Evolutionary conservation across 176 grass and related monocot species (phyloP).

Genomic region (Aegilops tauschii): DNA sequence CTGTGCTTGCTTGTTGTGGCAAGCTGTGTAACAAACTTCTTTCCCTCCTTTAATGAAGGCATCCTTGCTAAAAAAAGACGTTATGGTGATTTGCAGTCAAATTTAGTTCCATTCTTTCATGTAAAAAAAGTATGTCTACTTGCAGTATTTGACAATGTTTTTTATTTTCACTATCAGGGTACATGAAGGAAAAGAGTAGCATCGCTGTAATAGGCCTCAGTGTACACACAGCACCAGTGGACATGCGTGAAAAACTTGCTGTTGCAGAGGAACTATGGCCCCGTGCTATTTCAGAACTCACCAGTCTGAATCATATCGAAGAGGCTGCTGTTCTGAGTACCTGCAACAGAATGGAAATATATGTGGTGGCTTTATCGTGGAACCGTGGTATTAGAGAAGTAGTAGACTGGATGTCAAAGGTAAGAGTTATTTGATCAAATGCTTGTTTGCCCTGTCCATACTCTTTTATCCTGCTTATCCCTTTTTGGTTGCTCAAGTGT

Average conservation of each 20-base stretch:
- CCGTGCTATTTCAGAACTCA: constrained; percentile 87
- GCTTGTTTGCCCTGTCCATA: not conserved
- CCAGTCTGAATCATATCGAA: constrained; percentile 84
- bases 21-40: not conserved
- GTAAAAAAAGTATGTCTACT: not conserved
- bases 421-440: constrained; percentile 35
- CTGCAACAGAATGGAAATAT: constrained; percentile 98
- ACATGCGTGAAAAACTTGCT: constrained; percentile 95
- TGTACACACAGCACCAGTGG: constrained; percentile 86
- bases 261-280: constrained; percentile 91
- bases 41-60: not conserved
- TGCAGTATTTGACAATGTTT: constrained; percentile 27
- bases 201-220: constrained; percentile 93
- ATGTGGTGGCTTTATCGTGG: constrained; percentile 94
- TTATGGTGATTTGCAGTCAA: not conserved
- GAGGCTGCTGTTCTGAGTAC: constrained; percentile 98
- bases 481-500: constrained; percentile 13
- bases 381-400: constrained; percentile 96
- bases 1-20: not conserved
- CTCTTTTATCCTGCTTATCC: constrained; percentile 3
- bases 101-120: not conserved
- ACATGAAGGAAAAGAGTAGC: constrained; percentile 97
- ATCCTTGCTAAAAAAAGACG: not conserved
- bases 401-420: constrained; percentile 97
- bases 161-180: constrained; percentile 51